Conservation (phyloP, 2,329 filamentous ascomycete species). For the Cercospora zeina region DNA sequence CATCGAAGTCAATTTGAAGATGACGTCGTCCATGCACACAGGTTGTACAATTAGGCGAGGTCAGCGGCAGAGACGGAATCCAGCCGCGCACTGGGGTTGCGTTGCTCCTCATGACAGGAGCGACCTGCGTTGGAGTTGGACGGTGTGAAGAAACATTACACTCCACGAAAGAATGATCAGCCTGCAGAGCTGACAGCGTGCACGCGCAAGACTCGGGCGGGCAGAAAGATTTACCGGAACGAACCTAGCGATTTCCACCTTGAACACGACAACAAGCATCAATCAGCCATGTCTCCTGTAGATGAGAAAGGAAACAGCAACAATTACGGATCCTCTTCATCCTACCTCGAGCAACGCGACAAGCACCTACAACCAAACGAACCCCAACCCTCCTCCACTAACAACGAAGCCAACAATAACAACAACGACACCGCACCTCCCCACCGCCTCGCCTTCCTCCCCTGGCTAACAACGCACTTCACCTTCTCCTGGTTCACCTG, state of each 20-base stretch:
- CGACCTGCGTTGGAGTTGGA: background rate
- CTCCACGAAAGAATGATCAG: background rate
- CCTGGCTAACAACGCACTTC: constrained; percentile 25
- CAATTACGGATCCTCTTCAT: background rate
- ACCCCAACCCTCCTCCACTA: background rate
- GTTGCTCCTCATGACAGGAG: background rate
- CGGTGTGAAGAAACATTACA: too few relatives aligned
- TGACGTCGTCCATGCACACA: constrained; percentile 3
- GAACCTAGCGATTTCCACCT: background rate
- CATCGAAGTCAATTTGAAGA: background rate
- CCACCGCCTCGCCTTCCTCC: constrained; percentile 22
- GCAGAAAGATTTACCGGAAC: background rate
- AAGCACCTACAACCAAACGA: background rate
- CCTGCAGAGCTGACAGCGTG: background rate
- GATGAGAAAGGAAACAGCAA: background rate
- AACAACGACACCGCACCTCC: background rate
- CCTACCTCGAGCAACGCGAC: background rate
- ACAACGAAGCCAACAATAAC: background rate
- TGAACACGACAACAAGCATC: background rate
- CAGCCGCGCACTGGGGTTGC: background rate
- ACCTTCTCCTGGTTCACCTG: constrained; percentile 63
- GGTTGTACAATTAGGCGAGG: background rate
- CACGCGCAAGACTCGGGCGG: background rate
- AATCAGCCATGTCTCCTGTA: background rate
- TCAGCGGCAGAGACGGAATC: background rate